These are phyloP conservation scores for Fusarium camptoceras DNA, from an alignment of 2,329 filamentous ascomycete species.

Conservation along the genomic window DNA sequence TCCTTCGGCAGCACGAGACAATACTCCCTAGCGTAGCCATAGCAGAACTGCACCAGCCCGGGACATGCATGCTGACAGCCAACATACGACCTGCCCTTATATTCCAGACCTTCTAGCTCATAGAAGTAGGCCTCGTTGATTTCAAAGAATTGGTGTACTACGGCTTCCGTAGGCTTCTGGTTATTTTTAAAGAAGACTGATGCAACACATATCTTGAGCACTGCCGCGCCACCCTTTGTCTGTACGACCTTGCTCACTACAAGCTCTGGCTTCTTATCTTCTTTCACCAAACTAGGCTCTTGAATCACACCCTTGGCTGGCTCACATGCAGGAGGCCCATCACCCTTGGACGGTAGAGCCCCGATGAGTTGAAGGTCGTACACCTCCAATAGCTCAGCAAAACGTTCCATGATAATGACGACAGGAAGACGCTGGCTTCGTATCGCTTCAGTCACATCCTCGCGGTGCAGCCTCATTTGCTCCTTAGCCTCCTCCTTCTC, in stretches of 20 bases:
- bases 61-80: background rate
- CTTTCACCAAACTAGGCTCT: rapidly evolving
- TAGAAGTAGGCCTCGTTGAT: background rate
- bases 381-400: background rate
- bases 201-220: background rate
- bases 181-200: background rate
- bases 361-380: background rate
- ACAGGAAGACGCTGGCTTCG: background rate
- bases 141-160: background rate
- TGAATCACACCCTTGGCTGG: background rate
- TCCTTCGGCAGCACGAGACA: background rate
- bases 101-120: background rate
- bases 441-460: background rate
- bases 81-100: background rate
- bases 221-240: background rate
- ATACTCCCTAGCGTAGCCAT: background rate
- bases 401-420: background rate
- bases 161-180: background rate
- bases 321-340: background rate
- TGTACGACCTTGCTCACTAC: rapidly evolving
- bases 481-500: rapidly evolving
- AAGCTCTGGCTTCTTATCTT: background rate
- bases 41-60: rapidly evolving
- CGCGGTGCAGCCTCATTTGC: rapidly evolving
- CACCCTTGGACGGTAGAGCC: background rate